These are phyloP conservation scores for Xylaria bambusicola DNA, from an alignment of 495 filamentous ascomycete species.

Conservation along the genomic window DNA sequence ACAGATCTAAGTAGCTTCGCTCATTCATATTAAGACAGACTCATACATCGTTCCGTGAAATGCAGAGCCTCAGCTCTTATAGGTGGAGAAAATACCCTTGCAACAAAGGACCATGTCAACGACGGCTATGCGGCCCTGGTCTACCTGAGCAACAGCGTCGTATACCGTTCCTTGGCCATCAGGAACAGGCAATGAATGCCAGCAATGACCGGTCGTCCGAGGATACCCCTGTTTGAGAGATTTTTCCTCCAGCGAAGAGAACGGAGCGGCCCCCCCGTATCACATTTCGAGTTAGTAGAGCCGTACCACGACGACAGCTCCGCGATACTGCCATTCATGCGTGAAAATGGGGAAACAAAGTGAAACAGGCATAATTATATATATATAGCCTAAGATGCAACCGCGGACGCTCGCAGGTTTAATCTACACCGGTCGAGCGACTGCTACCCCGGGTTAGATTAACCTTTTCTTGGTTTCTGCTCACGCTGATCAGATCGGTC, in stretches of 20 bases:
- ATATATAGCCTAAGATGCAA: conserved; percentile 14
- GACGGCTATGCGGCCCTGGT: not conserved
- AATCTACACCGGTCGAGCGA: not conserved
- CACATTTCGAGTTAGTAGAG: conserved; percentile 1
- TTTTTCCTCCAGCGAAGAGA: not conserved
- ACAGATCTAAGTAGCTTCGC: too few species aligned
- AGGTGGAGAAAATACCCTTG: conserved; percentile 12
- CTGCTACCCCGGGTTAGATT: not conserved
- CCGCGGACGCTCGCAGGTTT: not conserved
- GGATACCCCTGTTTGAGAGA: not conserved
- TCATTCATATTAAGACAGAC: too few species aligned
- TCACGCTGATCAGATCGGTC: too few species aligned
- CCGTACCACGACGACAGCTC: not conserved
- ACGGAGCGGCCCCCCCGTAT: not conserved
- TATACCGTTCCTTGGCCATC: too few species aligned
- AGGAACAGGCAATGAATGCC: not conserved
- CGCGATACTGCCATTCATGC: not conserved
- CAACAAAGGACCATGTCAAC: not conserved
- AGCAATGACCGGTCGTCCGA: conserved; percentile 6
- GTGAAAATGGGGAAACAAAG: too few species aligned
- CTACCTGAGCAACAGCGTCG: not conserved
- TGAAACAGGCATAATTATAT: not conserved
- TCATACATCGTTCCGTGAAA: conserved; percentile 14
- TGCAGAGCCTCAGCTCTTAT: conserved; percentile 11
- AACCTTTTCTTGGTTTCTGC: too few species aligned